phyloP scores from a whole-genome alignment of 176 grass and related monocot genomes.

The Musa itinerans region DNA sequence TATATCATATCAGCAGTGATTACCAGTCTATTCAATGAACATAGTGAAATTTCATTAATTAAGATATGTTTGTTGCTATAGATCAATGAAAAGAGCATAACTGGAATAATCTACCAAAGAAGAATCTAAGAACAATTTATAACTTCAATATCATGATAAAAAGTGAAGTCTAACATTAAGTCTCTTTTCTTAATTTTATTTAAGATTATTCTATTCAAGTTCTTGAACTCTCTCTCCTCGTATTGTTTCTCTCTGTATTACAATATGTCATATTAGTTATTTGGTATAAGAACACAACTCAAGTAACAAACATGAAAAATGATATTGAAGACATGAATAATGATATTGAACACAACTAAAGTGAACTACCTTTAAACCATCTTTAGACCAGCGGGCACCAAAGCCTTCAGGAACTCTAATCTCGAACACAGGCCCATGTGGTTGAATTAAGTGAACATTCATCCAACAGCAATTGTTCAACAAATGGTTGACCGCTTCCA shows the following conservation, averaged over 20 bases:
- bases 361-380: conserved; percentile 62
- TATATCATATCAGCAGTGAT: not conserved
- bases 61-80: too few relatives aligned
- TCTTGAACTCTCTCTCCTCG: too few relatives aligned
- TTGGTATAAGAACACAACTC: not conserved
- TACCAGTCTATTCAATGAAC: too few relatives aligned
- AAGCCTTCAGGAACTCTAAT: conserved; percentile 73
- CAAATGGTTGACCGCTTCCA: conserved; percentile 39
- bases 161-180: not conserved
- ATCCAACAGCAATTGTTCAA: conserved; percentile 64
- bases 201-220: not conserved
- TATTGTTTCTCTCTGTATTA: too few relatives aligned
- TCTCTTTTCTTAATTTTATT: not conserved
- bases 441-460: conserved; percentile 65
- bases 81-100: too few relatives aligned
- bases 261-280: not conserved
- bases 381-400: conserved; percentile 76
- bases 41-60: too few relatives aligned
- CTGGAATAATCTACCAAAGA: too few relatives aligned
- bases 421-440: conserved; percentile 66
- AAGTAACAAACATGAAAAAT: not conserved
- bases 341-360: not conserved
- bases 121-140: too few relatives aligned
- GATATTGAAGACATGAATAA: not conserved
- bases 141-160: not conserved